Evolutionary conservation across 352 stramenopile genomes (phyloP), one percentile per base, ranked within the genome.

Genomic region (Thraustotheca clavata): DNA sequence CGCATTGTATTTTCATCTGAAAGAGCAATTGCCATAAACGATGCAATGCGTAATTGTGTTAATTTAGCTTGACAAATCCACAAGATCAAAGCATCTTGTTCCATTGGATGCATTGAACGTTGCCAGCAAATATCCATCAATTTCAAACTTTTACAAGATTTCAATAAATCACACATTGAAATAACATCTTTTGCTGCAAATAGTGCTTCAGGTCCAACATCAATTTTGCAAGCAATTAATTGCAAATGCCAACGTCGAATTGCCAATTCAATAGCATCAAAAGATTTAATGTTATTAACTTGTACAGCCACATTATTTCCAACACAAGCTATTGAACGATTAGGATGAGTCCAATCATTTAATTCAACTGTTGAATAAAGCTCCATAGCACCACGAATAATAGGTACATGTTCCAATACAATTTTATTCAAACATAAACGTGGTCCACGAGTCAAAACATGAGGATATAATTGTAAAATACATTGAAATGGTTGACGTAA

Each of bases 1-100:
- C n/a, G 2, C 9, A 24, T 6, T 7, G 43, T 52, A 31, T 52
- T 52, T 24, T 52, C 43, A 18, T 52, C 43, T 14, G 43, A 20
- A 24, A 52, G n/a, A 31, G 34, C 43, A 31, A 52, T 52, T 18
- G 43, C n/a, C 43, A 52, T 52, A 31, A 52, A 52, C 11, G 43
- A 52, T 1, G 43, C 43, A 24, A 52, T 14, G 11, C 43, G 11
- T 11, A 52, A 24, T 24, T 52, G 43, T 31, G 43, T 24, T 24
- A 52, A 31, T 31, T 3, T 3, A n/a, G 39, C 31, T 31, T 24
- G 24, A 31, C 43, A 52, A 7, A 52, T 52, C 24, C 2, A 3
- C 1, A 31, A 14, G n/a, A 52, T 31, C 9, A 52, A 31, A 2
- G 43, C 43, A 7, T 52, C 43, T 24, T 52, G 43, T 18, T 52